Conservation (phyloP, 2,329 filamentous ascomycete species). For the Fusarium domesticum region DNA sequence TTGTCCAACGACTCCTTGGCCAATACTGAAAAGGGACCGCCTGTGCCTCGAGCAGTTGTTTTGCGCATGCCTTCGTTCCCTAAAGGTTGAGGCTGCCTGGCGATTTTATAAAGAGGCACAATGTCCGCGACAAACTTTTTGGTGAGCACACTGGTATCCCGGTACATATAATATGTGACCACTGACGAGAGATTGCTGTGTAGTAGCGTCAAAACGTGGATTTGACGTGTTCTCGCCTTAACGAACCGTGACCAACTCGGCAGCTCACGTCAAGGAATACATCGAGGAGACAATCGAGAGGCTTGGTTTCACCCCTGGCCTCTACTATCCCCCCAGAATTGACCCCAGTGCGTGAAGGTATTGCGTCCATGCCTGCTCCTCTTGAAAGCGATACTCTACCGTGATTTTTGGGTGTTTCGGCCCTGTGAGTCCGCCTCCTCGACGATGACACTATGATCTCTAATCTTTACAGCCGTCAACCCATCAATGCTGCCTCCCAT, state of each 20-base stretch:
- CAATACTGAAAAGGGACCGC: too few relatives aligned
- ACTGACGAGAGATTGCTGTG: background rate
- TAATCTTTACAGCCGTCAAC: constrained; percentile 7
- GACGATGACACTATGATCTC: constrained; percentile 13
- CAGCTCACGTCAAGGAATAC: constrained; percentile 45
- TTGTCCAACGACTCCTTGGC: too few relatives aligned
- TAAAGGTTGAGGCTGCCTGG: too few relatives aligned
- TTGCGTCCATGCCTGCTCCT: too few relatives aligned
- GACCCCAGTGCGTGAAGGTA: constrained; percentile 40
- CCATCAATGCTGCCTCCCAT: constrained; percentile 3
- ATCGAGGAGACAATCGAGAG: constrained; percentile 49
- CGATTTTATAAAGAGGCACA: constrained; percentile 50
- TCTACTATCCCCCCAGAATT: constrained; percentile 45
- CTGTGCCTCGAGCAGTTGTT: too few relatives aligned
- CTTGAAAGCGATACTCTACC: too few relatives aligned
- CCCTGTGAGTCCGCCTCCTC: background rate
- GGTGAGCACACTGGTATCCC: constrained; percentile 31
- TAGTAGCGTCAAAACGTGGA: constrained; percentile 49
- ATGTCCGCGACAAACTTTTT: constrained; percentile 49
- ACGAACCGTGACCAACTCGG: constrained; percentile 42
- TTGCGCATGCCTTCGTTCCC: too few relatives aligned
- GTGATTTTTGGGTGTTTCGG: too few relatives aligned
- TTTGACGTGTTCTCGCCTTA: constrained; percentile 37
- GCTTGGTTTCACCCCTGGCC: constrained; percentile 45
- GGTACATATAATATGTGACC: background rate